phyloP scores from a whole-genome alignment of 2,329 filamentous ascomycete genomes.

The Aspergillus sclerotialis region DNA sequence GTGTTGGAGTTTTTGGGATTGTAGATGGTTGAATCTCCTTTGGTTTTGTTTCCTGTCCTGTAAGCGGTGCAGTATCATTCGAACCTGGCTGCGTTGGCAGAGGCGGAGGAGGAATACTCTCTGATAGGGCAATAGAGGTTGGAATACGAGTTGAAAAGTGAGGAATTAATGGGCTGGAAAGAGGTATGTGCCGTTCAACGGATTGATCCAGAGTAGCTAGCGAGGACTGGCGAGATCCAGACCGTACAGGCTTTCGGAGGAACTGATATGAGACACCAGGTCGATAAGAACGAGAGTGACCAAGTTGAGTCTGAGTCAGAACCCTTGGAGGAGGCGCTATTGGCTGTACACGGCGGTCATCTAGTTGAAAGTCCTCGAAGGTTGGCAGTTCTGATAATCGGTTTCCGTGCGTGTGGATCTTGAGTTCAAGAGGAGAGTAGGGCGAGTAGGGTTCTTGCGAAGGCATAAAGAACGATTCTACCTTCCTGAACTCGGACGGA shows the following conservation, averaged over 20 bases:
- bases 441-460: slow-evolving; percentile 7
- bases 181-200: slow-evolving; percentile 11
- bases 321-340: slow-evolving; percentile 26
- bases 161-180: slow-evolving; percentile 19
- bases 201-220: slow-evolving; percentile 16
- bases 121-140: slow-evolving; percentile 8
- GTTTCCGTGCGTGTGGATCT: slow-evolving; percentile 39
- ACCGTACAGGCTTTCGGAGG: slow-evolving; percentile 32
- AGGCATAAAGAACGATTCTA: slow-evolving; percentile 17
- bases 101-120: slow-evolving; percentile 7
- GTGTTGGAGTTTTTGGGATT: slow-evolving; percentile 2
- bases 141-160: slow-evolving; percentile 21
- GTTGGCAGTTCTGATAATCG: slow-evolving; percentile 38
- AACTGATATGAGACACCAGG: slow-evolving; percentile 23
- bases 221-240: slow-evolving; percentile 21
- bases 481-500: slow-evolving; percentile 36
- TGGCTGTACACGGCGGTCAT: slow-evolving; percentile 18
- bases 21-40: background rate
- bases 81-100: slow-evolving; percentile 8
- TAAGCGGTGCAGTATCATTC: slow-evolving; percentile 5
- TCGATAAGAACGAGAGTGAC: slow-evolving; percentile 10
- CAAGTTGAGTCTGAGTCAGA: slow-evolving; percentile 15
- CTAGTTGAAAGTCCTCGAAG: slow-evolving; percentile 34
- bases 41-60: background rate
- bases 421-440: slow-evolving; percentile 41